These are phyloP conservation scores for Tylopilus sp. DNA, from an alignment of 1,284 basidiomycete species.

Conservation along the genomic window DNA sequence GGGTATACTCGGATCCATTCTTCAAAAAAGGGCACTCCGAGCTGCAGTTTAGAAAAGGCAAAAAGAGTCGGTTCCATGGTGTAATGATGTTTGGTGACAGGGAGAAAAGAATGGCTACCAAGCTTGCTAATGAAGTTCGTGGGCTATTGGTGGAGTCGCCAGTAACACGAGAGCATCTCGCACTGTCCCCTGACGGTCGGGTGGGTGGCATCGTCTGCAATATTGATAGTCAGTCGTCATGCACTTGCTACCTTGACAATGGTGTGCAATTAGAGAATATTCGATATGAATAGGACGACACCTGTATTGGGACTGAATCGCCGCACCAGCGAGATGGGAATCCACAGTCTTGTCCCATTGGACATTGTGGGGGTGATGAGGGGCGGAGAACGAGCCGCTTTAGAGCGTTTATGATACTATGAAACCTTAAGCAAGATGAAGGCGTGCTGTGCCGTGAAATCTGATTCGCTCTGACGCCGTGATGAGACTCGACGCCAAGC, in stretches of 20 bases:
- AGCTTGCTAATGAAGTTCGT: constrained; percentile 7
- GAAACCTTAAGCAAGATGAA: constrained; percentile 23
- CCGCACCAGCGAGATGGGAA: constrained; percentile 18
- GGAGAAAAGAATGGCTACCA: constrained; percentile 9
- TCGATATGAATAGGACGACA: constrained; percentile 22
- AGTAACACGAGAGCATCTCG: constrained; percentile 1
- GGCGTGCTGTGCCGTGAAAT: constrained; percentile 11
- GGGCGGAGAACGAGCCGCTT: constrained; percentile 19
- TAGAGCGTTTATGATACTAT: constrained; percentile 15
- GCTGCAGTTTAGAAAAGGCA: constrained; percentile 3
- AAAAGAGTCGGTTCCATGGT: constrained; percentile 3
- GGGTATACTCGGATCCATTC: constrained; percentile 22
- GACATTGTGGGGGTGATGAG: constrained; percentile 26
- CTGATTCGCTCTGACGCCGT: constrained; percentile 29
- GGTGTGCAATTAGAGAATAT: constrained; percentile 18
- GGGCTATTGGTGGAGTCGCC: constrained; percentile 1
- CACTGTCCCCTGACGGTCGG: constrained; percentile 11
- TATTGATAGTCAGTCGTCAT: constrained; percentile 11
- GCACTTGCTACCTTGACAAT: constrained; percentile 16
- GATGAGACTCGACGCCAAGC: constrained; percentile 19
- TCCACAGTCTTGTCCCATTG: constrained; percentile 9
- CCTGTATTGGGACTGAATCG: constrained; percentile 8
- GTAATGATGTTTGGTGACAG: constrained; percentile 8
- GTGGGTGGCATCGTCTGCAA: constrained; percentile 3
- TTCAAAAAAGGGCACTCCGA: constrained; percentile 19